Evolutionary conservation across 176 grass and related monocot genomes (phyloP).

Genomic region (Elaeis guineensis): DNA sequence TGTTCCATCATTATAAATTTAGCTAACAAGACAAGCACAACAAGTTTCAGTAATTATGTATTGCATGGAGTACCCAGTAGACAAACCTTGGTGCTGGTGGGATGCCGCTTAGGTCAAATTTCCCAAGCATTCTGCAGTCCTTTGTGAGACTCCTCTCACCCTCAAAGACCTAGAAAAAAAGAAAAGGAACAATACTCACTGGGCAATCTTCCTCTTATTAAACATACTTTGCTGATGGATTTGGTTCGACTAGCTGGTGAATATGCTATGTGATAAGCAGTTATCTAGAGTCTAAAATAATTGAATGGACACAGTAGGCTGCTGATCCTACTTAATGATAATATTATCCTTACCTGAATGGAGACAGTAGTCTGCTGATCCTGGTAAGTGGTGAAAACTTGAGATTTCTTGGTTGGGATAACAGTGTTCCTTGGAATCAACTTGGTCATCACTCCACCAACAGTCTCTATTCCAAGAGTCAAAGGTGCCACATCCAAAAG

Average conservation of each 20-base stretch:
- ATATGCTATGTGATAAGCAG: too few relatives aligned
- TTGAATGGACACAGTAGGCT: too few relatives aligned
- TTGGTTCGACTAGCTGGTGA: too few relatives aligned
- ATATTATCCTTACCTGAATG: constrained; percentile 27
- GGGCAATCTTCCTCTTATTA: too few relatives aligned
- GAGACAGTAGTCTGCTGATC: constrained; percentile 54
- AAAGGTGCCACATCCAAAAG: constrained; percentile 54
- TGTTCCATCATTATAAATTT: not conserved
- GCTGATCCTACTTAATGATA: too few relatives aligned
- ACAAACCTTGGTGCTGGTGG: constrained; percentile 42
- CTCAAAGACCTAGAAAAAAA: constrained; percentile 34
- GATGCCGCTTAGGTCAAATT: constrained; percentile 57
- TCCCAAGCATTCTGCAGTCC: constrained; percentile 48
- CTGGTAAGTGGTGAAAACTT: constrained; percentile 59
- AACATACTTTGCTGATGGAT: too few relatives aligned
- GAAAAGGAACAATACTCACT: too few relatives aligned
- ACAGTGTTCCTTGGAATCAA: constrained; percentile 54
- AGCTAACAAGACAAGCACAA: not conserved
- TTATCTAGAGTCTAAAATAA: too few relatives aligned
- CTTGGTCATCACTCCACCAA: constrained; percentile 61
- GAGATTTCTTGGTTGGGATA: constrained; percentile 54
- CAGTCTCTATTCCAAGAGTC: constrained; percentile 66
- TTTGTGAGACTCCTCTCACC: constrained; percentile 65
- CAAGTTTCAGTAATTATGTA: not conserved
- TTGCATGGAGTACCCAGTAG: not conserved